Evolutionary conservation across 2,329 filamentous ascomycete genomes (phyloP).

Genomic region (Aspergillus neotritici): DNA sequence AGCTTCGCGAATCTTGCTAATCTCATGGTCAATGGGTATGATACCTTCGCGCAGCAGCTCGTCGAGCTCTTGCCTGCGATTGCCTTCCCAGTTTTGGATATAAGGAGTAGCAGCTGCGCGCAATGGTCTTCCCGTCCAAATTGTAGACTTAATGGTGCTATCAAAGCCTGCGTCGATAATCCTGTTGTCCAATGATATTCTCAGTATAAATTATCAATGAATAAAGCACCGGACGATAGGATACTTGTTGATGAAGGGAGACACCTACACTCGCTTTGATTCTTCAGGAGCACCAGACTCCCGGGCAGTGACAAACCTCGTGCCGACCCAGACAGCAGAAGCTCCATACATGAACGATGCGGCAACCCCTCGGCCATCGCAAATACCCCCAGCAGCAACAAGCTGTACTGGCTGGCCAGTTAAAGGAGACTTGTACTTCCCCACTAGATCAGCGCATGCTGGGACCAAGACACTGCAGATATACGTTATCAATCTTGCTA

Average conservation of each 20-base stretch:
- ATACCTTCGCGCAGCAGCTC: constrained; percentile 80
- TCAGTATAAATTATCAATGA: no score
- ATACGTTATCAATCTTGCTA: no score
- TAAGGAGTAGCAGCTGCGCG: constrained; percentile 91
- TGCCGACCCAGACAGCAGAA: constrained; percentile 91
- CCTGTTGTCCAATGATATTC: constrained; percentile 88
- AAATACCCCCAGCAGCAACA: constrained; percentile 87
- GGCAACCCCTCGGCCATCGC: constrained; percentile 84
- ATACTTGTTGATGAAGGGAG: no score
- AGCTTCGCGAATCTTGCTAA: constrained; percentile 71
- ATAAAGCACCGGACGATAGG: no score
- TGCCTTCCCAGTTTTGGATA: constrained; percentile 92
- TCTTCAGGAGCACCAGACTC: constrained; percentile 96
- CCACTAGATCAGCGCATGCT: constrained; percentile 74
- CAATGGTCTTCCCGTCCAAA: constrained; percentile 94
- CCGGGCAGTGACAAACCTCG: constrained; percentile 86
- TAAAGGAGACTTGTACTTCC: constrained; percentile 76
- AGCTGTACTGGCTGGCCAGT: constrained; percentile 85
- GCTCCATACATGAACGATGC: constrained; percentile 90
- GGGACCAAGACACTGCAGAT: constrained; percentile 86
- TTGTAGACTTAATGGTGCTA: constrained; percentile 94
- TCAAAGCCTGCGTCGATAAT: constrained; percentile 89
- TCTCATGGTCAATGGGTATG: constrained; percentile 89
- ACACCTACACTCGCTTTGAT: no score
- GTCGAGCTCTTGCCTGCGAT: constrained; percentile 85